A percentile compares a stretch with the other conserved stretches of the same genome.
phyloP scores from a whole-genome alignment of 257 asterid species.

The Solanum piurae region DNA sequence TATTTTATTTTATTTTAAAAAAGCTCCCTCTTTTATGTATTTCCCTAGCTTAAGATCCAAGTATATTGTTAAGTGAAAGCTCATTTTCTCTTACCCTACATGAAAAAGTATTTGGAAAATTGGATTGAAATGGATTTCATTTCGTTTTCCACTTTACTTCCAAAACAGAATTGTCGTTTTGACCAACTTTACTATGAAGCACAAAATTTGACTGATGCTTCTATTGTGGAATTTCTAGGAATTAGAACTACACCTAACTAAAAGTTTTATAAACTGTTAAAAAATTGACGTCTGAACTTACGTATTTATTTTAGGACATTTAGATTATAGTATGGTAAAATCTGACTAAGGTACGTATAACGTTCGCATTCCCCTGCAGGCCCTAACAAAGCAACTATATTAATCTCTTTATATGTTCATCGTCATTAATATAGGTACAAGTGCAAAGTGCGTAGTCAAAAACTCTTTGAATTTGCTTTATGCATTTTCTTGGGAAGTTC shows the following conservation, averaged over 20 bases:
- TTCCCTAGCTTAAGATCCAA: not conserved
- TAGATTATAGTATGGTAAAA: too few species aligned
- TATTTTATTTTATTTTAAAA: not conserved
- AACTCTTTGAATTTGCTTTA: not conserved
- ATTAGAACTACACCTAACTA: not conserved
- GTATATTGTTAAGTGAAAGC: not conserved
- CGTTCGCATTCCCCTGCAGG: too few species aligned
- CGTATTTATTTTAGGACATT: not conserved
- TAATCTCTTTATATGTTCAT: too few species aligned
- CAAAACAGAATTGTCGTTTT: not conserved
- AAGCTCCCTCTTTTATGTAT: not conserved
- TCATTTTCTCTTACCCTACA: not conserved
- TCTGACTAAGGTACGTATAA: too few species aligned
- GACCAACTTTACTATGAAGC: not conserved
- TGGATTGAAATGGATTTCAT: not conserved
- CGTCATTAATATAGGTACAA: too few species aligned
- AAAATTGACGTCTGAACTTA: accelerated
- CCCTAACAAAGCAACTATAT: too few species aligned
- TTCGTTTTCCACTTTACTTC: not conserved
- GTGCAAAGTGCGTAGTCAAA: too few species aligned
- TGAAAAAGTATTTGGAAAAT: not conserved
- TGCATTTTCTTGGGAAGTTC: not conserved
- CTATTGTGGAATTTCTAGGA: not conserved
- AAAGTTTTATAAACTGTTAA: not conserved
- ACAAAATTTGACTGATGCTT: not conserved